Conservation (phyloP, 371 early-diverging fungal species). For the Nematocida homosporus region DNA sequence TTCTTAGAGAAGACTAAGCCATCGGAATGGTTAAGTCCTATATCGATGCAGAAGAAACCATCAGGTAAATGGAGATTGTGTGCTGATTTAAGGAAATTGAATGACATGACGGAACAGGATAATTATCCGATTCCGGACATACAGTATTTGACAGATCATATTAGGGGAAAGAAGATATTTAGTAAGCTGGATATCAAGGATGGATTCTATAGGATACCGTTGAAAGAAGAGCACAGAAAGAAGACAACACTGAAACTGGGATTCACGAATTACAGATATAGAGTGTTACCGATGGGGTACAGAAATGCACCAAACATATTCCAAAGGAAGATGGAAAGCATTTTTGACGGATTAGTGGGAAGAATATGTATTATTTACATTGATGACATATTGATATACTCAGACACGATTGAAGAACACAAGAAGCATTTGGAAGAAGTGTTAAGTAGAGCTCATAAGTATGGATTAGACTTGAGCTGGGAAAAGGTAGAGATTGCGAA, state of each 20-base stretch:
- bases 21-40: background rate
- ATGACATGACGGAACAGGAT: background rate
- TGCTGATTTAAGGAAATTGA: background rate
- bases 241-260: constrained; percentile 2
- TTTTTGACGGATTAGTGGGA: constrained; percentile 37
- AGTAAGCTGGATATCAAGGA: background rate
- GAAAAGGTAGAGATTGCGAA: background rate
- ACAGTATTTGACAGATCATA: background rate
- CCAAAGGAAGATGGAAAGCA: constrained; percentile 51
- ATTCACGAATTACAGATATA: background rate
- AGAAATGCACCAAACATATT: constrained; percentile 54
- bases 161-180: background rate
- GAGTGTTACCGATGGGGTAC: constrained; percentile 40
- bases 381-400: constrained; percentile 55
- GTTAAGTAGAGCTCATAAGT: background rate
- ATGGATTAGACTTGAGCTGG: background rate
- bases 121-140: background rate
- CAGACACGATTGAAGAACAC: constrained; percentile 3
- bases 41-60: background rate
- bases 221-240: background rate
- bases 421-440: background rate
- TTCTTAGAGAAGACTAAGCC: background rate
- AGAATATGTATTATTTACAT: constrained; percentile 29
- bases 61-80: background rate
- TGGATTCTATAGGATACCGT: background rate